Conservation (phyloP, 148 eudicot species). For the Linanthus parryae region DNA sequence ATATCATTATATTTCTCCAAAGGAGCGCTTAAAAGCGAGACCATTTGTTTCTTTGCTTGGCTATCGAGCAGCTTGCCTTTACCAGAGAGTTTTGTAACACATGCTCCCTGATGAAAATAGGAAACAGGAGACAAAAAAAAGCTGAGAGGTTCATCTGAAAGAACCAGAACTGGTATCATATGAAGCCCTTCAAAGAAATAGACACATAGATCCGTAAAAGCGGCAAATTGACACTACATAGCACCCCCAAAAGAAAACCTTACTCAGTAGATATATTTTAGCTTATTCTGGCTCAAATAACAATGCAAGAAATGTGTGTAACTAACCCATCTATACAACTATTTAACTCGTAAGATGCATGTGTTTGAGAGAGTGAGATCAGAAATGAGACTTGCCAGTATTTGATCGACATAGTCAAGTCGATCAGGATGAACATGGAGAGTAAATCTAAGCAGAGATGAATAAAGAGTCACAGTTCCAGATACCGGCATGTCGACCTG, state of each 20-base stretch:
- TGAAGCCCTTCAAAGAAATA: too few relatives aligned
- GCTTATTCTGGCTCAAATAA: too few relatives aligned
- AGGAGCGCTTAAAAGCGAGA: slow-evolving; percentile 90
- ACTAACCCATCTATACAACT: too few relatives aligned
- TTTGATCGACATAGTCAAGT: slow-evolving; percentile 96
- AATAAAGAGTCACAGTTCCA: slow-evolving; percentile 85
- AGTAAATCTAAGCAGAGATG: slow-evolving; percentile 90
- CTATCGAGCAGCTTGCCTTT: slow-evolving; percentile 68
- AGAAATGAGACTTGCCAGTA: slow-evolving; percentile 59
- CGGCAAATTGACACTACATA: too few relatives aligned
- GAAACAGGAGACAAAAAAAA: too few relatives aligned
- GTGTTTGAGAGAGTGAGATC: slow-evolving; percentile 1
- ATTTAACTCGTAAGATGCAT: too few relatives aligned
- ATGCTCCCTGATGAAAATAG: slow-evolving; percentile 65
- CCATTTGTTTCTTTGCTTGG: slow-evolving; percentile 86
- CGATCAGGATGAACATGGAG: slow-evolving; percentile 93
- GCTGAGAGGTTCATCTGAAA: slow-evolving; percentile 3
- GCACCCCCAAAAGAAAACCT: too few relatives aligned
- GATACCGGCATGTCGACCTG: slow-evolving; percentile 84
- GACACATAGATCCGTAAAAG: too few relatives aligned
- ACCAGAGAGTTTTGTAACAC: slow-evolving; percentile 74
- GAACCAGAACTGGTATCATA: neutral
- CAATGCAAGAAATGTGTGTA: too few relatives aligned
- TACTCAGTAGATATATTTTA: too few relatives aligned
- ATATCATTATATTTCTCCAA: slow-evolving; percentile 89